Conservation (phyloP, 164 flowering plant genomes). For the Magnolia sinica region DNA sequence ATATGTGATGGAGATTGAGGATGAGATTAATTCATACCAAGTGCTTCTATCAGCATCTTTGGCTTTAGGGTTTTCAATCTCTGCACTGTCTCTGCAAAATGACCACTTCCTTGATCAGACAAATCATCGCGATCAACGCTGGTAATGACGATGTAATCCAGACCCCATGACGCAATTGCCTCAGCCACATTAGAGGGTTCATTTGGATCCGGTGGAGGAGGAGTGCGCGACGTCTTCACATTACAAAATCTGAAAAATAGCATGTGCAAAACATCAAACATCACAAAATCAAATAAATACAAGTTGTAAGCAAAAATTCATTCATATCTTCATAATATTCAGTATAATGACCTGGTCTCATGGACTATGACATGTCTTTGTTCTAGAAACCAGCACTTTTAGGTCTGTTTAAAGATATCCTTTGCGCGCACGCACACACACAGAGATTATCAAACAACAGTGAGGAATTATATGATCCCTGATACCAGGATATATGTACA, state of each 20-base stretch:
- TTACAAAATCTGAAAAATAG: slow-evolving; percentile 73
- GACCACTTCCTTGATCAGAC: slow-evolving; percentile 93
- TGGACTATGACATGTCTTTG: no score
- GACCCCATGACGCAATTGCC: slow-evolving; percentile 97
- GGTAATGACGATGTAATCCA: slow-evolving; percentile 95
- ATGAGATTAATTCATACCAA: slow-evolving; percentile 49
- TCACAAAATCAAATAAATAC: not conserved
- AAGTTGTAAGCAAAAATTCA: no score
- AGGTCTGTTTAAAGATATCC: no score
- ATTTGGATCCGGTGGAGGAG: slow-evolving; percentile 95
- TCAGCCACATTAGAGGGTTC: slow-evolving; percentile 94
- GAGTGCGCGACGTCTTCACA: slow-evolving; percentile 95
- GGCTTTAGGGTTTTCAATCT: slow-evolving; percentile 79
- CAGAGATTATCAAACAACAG: no score
- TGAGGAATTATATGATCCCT: no score
- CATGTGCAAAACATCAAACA: not conserved
- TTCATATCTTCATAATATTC: no score
- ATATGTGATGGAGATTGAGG: not conserved
- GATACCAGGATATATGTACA: no score
- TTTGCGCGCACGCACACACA: no score
- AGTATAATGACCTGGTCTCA: no score
- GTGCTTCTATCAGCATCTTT: slow-evolving; percentile 84
- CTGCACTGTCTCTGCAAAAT: slow-evolving; percentile 93
- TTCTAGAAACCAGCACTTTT: no score
- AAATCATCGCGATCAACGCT: slow-evolving; percentile 98